These are phyloP conservation scores for Paramecium tetraurelia DNA, from an alignment of 73 alveolate genomes.

Conservation along the genomic window DNA sequence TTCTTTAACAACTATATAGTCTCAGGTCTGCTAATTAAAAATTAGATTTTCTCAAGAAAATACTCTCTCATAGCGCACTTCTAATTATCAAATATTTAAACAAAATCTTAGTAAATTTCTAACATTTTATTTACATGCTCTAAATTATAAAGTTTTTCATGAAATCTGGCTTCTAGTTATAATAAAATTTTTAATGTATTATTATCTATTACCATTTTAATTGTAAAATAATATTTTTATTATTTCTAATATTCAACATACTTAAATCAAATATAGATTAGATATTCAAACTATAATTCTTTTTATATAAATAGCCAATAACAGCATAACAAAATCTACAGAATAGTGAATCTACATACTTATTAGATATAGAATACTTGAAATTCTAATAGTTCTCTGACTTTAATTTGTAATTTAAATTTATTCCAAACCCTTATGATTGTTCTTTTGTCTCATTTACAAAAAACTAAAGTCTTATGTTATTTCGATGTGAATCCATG, in stretches of 20 bases:
- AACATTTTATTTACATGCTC: neutral
- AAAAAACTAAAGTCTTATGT: too few species aligned
- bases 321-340: neutral
- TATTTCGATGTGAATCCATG: neutral
- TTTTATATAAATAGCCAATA: neutral
- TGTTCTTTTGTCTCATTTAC: too few species aligned
- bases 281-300: neutral
- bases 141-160: neutral
- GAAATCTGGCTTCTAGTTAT: neutral
- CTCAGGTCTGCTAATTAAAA: neutral
- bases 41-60: neutral
- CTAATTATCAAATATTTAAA: constrained; percentile 12
- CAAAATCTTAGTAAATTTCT: neutral
- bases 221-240: neutral
- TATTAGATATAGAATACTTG: too few species aligned
- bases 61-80: neutral
- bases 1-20: neutral
- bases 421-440: neutral
- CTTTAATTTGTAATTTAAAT: too few species aligned
- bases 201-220: neutral
- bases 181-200: neutral
- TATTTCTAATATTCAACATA: neutral
- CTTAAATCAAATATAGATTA: neutral
- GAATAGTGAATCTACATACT: too few species aligned
- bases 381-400: neutral